phyloP scores from a whole-genome alignment of 768 basidiomycete species.

The Tulasnella sp. region DNA sequence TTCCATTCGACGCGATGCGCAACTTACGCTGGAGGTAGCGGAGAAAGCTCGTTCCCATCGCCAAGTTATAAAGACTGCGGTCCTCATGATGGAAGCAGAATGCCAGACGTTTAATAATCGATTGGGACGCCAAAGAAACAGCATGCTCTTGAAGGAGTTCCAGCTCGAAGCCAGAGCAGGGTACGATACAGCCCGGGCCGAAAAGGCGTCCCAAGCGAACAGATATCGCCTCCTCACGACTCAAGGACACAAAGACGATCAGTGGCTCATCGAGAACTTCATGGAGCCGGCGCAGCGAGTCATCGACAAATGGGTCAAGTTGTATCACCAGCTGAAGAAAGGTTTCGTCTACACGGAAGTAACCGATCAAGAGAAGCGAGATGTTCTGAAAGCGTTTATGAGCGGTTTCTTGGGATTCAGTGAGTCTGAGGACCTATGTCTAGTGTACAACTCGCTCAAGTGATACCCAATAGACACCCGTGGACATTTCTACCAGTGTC shows the following conservation, averaged over 20 bases:
- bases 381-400: constrained; percentile 54
- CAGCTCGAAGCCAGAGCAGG: background rate
- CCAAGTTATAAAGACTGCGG: constrained; percentile 53
- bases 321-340: constrained; percentile 48
- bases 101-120: constrained; percentile 39
- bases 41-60: constrained; percentile 56
- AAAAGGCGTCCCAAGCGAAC: background rate
- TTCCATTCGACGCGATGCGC: constrained; percentile 54
- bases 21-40: constrained; percentile 54
- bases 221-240: background rate
- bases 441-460: background rate
- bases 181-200: background rate
- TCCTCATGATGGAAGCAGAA: constrained; percentile 52
- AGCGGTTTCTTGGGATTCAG: background rate
- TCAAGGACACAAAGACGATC: constrained; percentile 34
- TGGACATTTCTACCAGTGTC: constrained; percentile 36
- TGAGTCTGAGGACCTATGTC: background rate
- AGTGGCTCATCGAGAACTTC: constrained; percentile 56
- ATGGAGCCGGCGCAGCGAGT: constrained; percentile 46
- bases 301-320: constrained; percentile 52
- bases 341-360: constrained; percentile 52
- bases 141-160: background rate
- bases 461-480: constrained; percentile 16
- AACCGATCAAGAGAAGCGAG: constrained; percentile 57
- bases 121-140: background rate